phyloP scores from a whole-genome alignment of 192 early-diverging fungal genomes.

The Linnemannia elongata region DNA sequence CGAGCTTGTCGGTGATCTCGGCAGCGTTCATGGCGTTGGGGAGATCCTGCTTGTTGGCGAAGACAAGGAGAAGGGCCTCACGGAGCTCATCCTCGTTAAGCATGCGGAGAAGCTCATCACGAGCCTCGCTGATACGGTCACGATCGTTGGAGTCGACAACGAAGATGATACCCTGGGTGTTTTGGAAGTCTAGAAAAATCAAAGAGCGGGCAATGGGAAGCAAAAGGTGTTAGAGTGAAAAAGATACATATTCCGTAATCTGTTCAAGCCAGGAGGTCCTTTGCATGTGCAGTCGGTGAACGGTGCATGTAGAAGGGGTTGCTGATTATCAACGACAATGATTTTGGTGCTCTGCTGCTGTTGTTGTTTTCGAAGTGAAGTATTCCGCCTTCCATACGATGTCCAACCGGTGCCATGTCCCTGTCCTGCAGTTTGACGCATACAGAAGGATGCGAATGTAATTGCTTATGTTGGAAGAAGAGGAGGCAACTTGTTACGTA shows the following conservation, averaged over 20 bases:
- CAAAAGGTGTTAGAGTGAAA: not conserved
- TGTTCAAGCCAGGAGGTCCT: not conserved
- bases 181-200: slow-evolving; percentile 86
- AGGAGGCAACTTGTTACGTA: slow-evolving; percentile 60
- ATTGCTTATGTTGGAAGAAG: not conserved
- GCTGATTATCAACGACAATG: not conserved
- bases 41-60: slow-evolving; percentile 99
- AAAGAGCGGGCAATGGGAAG: not conserved
- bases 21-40: slow-evolving; percentile 95
- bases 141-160: slow-evolving; percentile 98
- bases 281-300: not conserved
- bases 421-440: not conserved
- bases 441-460: not conserved
- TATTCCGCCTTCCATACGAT: not conserved
- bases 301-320: not conserved
- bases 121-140: slow-evolving; percentile 93
- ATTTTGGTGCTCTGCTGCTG: not conserved
- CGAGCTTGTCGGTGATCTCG: slow-evolving; percentile 95
- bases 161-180: slow-evolving; percentile 97
- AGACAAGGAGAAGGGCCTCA: slow-evolving; percentile 90
- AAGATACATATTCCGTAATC: not conserved
- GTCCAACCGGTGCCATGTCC: not conserved
- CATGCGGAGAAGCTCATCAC: slow-evolving; percentile 95
- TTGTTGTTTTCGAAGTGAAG: not conserved
- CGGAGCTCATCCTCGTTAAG: slow-evolving; percentile 96